Percentiles rank a stretch among this genome's conserved stretches.
phyloP scores from a whole-genome alignment of 140 eudicot species.

The Senecio squalidus region DNA sequence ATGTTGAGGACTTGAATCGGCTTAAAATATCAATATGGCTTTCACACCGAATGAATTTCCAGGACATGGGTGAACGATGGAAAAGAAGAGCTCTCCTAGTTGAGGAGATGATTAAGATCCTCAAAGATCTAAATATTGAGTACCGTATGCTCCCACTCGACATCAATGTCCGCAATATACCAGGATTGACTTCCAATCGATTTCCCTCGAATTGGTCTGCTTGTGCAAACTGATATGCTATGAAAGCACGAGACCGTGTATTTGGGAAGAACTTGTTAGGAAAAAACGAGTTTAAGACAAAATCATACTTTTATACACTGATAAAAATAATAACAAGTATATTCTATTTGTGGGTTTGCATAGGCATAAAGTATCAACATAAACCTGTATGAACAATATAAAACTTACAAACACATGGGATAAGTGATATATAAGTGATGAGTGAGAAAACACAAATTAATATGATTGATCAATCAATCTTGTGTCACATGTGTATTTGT shows the following conservation, averaged over 20 bases:
- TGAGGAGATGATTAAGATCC: constrained; percentile 64
- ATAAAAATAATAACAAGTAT: no score
- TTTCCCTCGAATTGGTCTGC: constrained; percentile 68
- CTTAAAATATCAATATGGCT: constrained; percentile 69
- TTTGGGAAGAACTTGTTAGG: not conserved
- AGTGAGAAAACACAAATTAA: no score
- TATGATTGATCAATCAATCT: no score
- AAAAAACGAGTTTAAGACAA: no score
- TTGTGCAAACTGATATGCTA: constrained; percentile 30
- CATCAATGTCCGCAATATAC: constrained; percentile 60
- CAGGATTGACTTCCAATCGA: constrained; percentile 40
- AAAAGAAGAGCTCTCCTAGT: constrained; percentile 55
- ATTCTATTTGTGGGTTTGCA: no score
- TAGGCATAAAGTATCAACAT: no score
- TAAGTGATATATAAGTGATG: no score
- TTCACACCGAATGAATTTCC: constrained; percentile 59
- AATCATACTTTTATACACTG: no score
- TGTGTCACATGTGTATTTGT: no score
- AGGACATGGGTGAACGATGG: constrained; percentile 86
- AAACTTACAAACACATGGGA: no score
- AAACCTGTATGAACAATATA: no score
- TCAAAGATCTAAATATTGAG: constrained; percentile 67
- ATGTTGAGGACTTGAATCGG: constrained; percentile 67
- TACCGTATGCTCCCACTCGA: constrained; percentile 82
- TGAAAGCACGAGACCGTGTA: no score